Evolutionary conservation across 1,284 basidiomycete species (phyloP).

Genomic region (Athelia psychrophila): DNA sequence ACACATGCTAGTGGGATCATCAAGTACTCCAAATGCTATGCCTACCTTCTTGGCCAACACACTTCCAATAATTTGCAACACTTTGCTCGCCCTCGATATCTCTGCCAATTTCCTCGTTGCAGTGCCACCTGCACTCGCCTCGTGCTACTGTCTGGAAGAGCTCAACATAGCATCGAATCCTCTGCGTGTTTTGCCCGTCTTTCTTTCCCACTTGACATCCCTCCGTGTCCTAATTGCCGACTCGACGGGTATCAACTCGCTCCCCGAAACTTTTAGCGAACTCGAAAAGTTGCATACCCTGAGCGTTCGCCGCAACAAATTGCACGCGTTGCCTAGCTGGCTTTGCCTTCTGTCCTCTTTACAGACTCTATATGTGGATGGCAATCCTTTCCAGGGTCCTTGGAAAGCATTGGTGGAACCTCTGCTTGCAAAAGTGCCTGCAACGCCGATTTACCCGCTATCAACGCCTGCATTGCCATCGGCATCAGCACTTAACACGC

Average conservation of each 20-base stretch:
- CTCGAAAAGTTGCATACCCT: conserved; percentile 82
- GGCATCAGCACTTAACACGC: conserved; percentile 39
- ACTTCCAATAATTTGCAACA: conserved; percentile 69
- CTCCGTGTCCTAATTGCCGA: conserved; percentile 91
- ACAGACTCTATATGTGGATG: conserved; percentile 87
- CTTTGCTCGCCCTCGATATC: conserved; percentile 87
- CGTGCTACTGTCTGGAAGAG: conserved; percentile 86
- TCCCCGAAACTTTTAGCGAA: conserved; percentile 68
- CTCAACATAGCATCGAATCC: conserved; percentile 92
- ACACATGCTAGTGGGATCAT: conserved; percentile 81
- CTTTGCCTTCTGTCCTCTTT: conserved; percentile 81
- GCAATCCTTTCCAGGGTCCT: conserved; percentile 90
- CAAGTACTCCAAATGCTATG: conserved; percentile 72
- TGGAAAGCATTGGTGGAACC: conserved; percentile 90
- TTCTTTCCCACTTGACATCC: conserved; percentile 72
- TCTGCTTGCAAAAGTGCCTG: conserved; percentile 58
- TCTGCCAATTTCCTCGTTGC: conserved; percentile 83
- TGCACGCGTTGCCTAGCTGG: conserved; percentile 92
- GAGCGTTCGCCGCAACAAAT: conserved; percentile 84
- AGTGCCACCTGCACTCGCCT: conserved; percentile 75
- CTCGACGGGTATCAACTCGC: conserved; percentile 72
- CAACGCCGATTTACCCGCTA: conserved; percentile 62
- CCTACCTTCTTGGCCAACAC: conserved; percentile 67
- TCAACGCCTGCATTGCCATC: conserved; percentile 61
- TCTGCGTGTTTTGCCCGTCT: conserved; percentile 79